Evolutionary conservation across 257 asterid species (phyloP), one percentile per base, ranked within the genome.

Genomic region (Pogostemon cablin): DNA sequence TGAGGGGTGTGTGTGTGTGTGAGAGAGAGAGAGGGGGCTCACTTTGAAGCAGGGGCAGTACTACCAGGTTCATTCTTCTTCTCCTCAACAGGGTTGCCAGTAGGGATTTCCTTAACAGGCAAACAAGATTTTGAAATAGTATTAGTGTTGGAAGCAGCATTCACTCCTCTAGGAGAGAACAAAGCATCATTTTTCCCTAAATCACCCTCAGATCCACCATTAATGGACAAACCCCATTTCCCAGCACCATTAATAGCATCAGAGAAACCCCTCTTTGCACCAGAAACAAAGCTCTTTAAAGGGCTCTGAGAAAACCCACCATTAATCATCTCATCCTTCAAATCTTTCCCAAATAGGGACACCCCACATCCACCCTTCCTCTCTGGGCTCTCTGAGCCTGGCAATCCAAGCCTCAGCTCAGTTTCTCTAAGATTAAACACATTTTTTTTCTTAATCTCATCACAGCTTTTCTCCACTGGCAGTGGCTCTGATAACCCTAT

Each of bases 321-420:
- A 48, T 11, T 46, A 46, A 7, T 15, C 58, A 7, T 15, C 58
- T 80, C 85, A 72, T 83, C 90, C 81, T 83, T 86, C 64, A 85
- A 81, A 72, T 81, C 88, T 41, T 81, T 84, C 34, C 91, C 90
- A 54, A 87, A 85, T 5, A 89, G 75, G 12, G 90, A 83, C 69
- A 83, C 72, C 67, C 84, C 93, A 73, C 17, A 40, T 10, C 42
- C 81, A 67, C 65, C 43, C 69, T 79, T 87, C 64, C 87, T 81
- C 15, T 78, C 88, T 10, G 86, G 84, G 25, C 84, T 81, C 49
- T 85, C 86, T 0, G 90, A 84, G 62, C 97, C 97, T 6, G 97
- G 97, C 73, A 91, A 73, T 0, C 97, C 97, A 57, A 91, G 96
- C 79, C 97, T 82, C 52, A 91, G 84, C 72, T 89, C 97, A 4